Base-by-base conservation (phyloP, 768 basidiomycete genomes). In the Mycena chlorophos region DNA sequence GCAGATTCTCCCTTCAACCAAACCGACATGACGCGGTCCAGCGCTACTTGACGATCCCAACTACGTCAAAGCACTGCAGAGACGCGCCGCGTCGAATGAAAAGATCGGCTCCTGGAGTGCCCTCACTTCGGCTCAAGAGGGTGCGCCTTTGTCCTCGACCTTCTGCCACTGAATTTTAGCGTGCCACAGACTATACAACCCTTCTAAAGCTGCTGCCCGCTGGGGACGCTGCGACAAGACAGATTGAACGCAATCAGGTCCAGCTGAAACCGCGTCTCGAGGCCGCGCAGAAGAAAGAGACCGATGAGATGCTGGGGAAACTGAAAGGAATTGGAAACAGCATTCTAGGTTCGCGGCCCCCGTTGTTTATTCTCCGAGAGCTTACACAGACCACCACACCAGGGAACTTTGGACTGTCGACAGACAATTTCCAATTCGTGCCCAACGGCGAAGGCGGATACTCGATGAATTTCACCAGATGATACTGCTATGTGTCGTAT, bases 391-490 rank as follows among this genome's bases (percentile, higher is more conserved):
- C n/a, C n/a, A 49, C 14, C 46, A 17, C 12, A 16, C n/a, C 61
- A 95, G 92, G 93, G 3, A 91, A 89, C 57, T 98, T 98, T 66
- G 96, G 97, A 17, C 70, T 98, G 60, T 94, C 89, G 14, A 98
- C 95, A 0, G 87, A 98, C 67, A 98, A 96, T 73, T 98, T 98
- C 81, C 89, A 98, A 73, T 92, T 99, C 65, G 86, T 87, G 56
- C 92, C 92, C 17, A 95, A 96, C 60, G 91, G 88, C 5, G 87
- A 94, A 58, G 96, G 96, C n/a, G 94, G 96, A 0, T 98, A 98
- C 74, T 90, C 89, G 1, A 84, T 98, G 82, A 90, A 91, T 64
- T 97, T 98, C 67, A 75, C 74, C 42, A 80, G 69, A 63, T 87
- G 39, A 12, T 19, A 40, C 10, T 40, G 39, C 39, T 40, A 40